Percentiles rank a stretch among this genome's conserved stretches.
These are phyloP conservation scores for Malus sieversii DNA, from an alignment of 306 rosid genomes.

Conservation along the genomic window DNA sequence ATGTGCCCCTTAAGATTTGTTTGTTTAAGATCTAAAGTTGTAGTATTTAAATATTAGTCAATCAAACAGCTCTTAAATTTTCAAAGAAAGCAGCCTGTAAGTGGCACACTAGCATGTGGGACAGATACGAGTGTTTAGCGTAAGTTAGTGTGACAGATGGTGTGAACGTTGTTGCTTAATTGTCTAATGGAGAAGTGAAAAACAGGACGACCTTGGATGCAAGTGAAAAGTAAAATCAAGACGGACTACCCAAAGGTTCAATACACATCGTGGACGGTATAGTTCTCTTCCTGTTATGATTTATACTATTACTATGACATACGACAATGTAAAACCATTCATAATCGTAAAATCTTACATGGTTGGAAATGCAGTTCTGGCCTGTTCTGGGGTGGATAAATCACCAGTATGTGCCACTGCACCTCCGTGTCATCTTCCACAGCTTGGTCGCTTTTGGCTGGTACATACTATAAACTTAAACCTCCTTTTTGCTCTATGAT, in stretches of 20 bases:
- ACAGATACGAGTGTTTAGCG: neutral
- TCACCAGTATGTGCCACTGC: conserved; percentile 81
- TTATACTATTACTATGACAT: neutral
- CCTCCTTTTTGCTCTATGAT: neutral
- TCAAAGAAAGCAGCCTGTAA: neutral
- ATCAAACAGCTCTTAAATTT: neutral
- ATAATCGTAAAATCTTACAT: conserved; percentile 10
- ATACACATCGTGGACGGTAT: conserved; percentile 83
- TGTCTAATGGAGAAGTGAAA: conserved; percentile 12
- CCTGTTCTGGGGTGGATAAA: conserved; percentile 87
- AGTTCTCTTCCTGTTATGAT: conserved; percentile 13
- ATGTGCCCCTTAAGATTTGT: neutral
- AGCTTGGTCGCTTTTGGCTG: conserved; percentile 74
- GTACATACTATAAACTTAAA: conserved; percentile 24
- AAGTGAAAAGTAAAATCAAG: conserved; percentile 78
- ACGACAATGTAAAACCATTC: neutral
- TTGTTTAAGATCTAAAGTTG: neutral
- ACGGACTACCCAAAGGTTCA: conserved; percentile 80
- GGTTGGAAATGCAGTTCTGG: conserved; percentile 66
- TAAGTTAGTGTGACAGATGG: neutral
- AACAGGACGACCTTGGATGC: conserved; percentile 78
- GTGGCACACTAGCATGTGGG: neutral
- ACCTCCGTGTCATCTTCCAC: conserved; percentile 76
- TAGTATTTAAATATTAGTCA: neutral
- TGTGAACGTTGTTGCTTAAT: conserved; percentile 7